phyloP scores from a whole-genome alignment of 371 early-diverging fungal genomes.

The Mucor mucedo region DNA sequence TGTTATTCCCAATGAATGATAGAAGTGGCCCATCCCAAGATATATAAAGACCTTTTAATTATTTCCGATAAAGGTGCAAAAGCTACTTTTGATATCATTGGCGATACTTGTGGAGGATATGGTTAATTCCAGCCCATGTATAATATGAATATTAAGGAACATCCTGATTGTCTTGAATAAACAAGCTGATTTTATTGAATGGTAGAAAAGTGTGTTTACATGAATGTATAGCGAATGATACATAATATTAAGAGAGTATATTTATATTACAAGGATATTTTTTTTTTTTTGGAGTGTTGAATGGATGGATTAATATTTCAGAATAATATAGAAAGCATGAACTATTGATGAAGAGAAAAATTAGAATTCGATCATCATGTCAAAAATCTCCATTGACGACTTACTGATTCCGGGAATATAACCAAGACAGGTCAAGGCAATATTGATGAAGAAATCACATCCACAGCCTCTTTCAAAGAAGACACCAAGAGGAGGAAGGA shows the following conservation, averaged over 20 bases:
- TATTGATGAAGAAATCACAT: slow-evolving; percentile 78
- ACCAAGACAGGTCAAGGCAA: slow-evolving; percentile 77
- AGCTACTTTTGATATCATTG: slow-evolving; percentile 40
- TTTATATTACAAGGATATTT: not conserved
- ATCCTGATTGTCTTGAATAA: slow-evolving; percentile 59
- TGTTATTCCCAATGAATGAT: slow-evolving; percentile 65
- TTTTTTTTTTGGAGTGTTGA: not conserved
- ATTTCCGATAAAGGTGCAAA: slow-evolving; percentile 52
- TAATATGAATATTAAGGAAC: slow-evolving; percentile 56
- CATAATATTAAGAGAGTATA: not conserved
- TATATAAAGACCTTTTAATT: slow-evolving; percentile 40
- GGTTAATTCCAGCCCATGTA: slow-evolving; percentile 65
- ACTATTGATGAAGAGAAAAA: slow-evolving; percentile 20
- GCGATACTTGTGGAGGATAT: slow-evolving; percentile 49
- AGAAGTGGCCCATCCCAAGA: slow-evolving; percentile 50
- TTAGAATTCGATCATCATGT: not conserved
- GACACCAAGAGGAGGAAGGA: slow-evolving; percentile 71
- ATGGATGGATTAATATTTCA: slow-evolving; percentile 29
- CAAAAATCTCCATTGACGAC: slow-evolving; percentile 9
- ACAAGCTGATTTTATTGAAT: not conserved
- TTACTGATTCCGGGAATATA: slow-evolving; percentile 78
- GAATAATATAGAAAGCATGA: slow-evolving; percentile 42
- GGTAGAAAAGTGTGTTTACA: not conserved
- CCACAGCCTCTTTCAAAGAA: slow-evolving; percentile 73
- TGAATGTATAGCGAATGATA: not conserved